Conservation (phyloP, 2,329 filamentous ascomycete species). For the Fusarium sp. region DNA sequence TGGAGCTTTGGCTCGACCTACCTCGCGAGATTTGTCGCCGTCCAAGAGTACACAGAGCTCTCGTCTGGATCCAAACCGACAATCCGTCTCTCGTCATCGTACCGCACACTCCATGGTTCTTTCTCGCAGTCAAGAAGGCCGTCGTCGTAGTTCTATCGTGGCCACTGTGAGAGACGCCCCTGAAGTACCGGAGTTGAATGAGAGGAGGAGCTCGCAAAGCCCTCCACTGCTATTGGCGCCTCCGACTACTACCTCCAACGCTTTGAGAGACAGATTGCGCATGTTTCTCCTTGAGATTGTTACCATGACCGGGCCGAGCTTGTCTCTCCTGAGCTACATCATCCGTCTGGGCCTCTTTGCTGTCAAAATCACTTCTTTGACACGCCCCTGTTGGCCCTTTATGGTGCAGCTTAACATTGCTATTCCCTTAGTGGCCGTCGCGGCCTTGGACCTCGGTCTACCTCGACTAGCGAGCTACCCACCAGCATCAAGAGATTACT, state of each 20-base stretch:
- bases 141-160: slow-evolving; percentile 36
- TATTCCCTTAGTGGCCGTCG: slow-evolving; percentile 76
- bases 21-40: slow-evolving; percentile 36
- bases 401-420: slow-evolving; percentile 73
- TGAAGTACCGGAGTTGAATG: slow-evolving; percentile 26
- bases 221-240: slow-evolving; percentile 65
- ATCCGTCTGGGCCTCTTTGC: slow-evolving; percentile 73
- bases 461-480: slow-evolving; percentile 40
- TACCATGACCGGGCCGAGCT: slow-evolving; percentile 40
- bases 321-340: slow-evolving; percentile 49
- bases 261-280: slow-evolving; percentile 49
- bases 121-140: slow-evolving; percentile 55
- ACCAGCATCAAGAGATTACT: slow-evolving; percentile 23
- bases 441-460: slow-evolving; percentile 72
- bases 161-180: slow-evolving; percentile 25
- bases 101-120: slow-evolving; percentile 52
- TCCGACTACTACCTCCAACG: slow-evolving; percentile 52
- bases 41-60: slow-evolving; percentile 12
- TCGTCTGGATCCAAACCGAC: slow-evolving; percentile 24
- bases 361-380: slow-evolving; percentile 74
- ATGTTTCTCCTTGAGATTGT: slow-evolving; percentile 51
- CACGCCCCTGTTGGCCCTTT: slow-evolving; percentile 78
- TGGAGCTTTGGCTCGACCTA: slow-evolving; percentile 25
- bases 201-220: slow-evolving; percentile 33
- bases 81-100: slow-evolving; percentile 32